Percentiles rank a stretch among this genome's conserved stretches.
phyloP scores from a whole-genome alignment of 2,329 filamentous ascomycete genomes.

The Colletotrichum viniferum region DNA sequence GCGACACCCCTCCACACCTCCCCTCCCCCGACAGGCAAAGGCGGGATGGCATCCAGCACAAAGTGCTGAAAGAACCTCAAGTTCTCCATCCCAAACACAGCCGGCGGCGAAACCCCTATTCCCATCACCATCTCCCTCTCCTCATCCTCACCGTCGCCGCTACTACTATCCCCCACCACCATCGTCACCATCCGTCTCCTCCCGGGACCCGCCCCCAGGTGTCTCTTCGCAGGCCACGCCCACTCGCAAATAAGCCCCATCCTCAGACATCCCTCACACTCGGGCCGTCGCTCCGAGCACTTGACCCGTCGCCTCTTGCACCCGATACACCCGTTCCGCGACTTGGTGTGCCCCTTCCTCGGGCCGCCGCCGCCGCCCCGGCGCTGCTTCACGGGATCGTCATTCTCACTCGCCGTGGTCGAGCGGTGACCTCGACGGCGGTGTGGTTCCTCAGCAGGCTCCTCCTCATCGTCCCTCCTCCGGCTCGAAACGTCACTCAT shows the following conservation, averaged over 20 bases:
- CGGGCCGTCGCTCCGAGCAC: conserved; percentile 40
- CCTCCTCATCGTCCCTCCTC: neutral
- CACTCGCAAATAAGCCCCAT: conserved; percentile 41
- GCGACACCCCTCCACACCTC: conserved; percentile 41
- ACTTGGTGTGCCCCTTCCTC: conserved; percentile 39
- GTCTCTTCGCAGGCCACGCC: conserved; percentile 25
- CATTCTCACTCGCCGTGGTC: neutral
- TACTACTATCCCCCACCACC: neutral
- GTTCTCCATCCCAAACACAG: conserved; percentile 44
- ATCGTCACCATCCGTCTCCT: neutral
- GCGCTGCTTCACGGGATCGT: neutral
- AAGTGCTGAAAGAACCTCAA: conserved; percentile 60
- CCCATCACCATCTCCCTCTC: neutral
- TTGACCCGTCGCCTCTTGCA: conserved; percentile 49
- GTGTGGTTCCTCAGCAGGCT: neutral
- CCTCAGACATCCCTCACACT: conserved; percentile 39
- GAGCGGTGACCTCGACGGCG: fast-evolving
- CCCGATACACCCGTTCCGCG: conserved; percentile 33
- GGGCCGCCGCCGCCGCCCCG: conserved; percentile 29
- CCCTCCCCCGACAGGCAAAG: conserved; percentile 40
- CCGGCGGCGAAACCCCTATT: neutral
- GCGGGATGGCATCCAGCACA: conserved; percentile 47
- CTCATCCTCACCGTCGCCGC: neutral
- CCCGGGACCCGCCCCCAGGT: neutral
- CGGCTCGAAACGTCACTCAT: neutral